Percentiles rank a stretch among this genome's conserved stretches.
phyloP scores from a whole-genome alignment of 148 eudicot genomes.

The Amaranthus palmeri region DNA sequence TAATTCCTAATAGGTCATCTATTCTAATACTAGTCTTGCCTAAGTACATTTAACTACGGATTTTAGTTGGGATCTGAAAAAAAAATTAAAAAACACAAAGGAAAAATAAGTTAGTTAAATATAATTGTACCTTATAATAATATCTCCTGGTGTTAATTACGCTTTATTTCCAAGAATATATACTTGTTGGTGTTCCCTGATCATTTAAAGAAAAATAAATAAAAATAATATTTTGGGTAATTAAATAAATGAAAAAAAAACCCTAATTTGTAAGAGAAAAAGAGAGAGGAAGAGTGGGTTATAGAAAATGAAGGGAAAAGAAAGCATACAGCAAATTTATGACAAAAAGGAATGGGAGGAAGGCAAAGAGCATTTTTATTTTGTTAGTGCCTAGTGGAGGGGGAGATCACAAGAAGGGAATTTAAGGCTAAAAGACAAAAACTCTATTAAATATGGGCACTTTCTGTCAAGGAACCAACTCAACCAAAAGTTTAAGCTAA shows the following conservation, averaged over 20 bases:
- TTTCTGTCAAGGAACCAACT: too few relatives aligned
- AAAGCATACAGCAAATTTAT: constrained; percentile 16
- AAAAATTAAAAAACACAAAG: neutral
- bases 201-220: neutral
- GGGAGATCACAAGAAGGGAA: constrained; percentile 16
- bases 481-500: too few relatives aligned
- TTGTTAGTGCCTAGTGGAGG: constrained; percentile 10
- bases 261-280: constrained; percentile 36
- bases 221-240: constrained; percentile 9
- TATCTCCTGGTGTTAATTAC: constrained; percentile 19
- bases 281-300: constrained; percentile 9
- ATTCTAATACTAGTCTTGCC: constrained; percentile 1
- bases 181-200: constrained; percentile 14
- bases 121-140: constrained; percentile 2
- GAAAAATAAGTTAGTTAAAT: neutral
- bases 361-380: constrained; percentile 33
- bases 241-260: constrained; percentile 14
- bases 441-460: too few relatives aligned
- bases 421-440: constrained; percentile 19
- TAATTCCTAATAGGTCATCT: neutral
- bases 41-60: neutral
- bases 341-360: constrained; percentile 31
- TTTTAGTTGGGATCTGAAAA: constrained; percentile 9
- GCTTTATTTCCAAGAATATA: constrained; percentile 16
- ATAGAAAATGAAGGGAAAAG: neutral